Percentiles rank a stretch among this genome's conserved stretches.
These are phyloP conservation scores for Starmera amethionina DNA, from an alignment of 805 yeast species.

Conservation along the genomic window DNA sequence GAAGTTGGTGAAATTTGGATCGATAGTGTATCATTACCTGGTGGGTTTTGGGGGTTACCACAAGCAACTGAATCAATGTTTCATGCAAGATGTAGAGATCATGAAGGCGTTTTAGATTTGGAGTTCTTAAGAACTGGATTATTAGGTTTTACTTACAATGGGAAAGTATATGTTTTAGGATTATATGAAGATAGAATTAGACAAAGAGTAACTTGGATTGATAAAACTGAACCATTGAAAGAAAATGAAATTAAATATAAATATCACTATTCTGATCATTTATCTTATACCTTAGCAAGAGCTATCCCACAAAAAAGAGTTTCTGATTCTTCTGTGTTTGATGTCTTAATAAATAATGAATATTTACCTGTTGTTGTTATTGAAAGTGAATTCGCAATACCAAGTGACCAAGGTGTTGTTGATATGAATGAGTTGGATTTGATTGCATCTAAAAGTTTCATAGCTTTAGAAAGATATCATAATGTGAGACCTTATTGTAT, in stretches of 20 bases:
- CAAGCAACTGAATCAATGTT: conserved; percentile 66
- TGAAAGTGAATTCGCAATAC: conserved; percentile 52
- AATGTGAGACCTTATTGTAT: conserved; percentile 75
- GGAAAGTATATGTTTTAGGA: conserved; percentile 82
- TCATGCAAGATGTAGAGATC: conserved; percentile 72
- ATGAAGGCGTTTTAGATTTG: conserved; percentile 57
- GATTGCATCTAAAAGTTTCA: conserved; percentile 36
- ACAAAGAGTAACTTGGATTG: conserved; percentile 63
- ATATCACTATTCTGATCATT: conserved; percentile 81
- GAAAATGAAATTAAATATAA: conserved; percentile 22
- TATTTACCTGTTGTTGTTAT: conserved; percentile 77
- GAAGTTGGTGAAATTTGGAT: conserved; percentile 97
- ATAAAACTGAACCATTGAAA: conserved; percentile 27
- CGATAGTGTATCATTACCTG: conserved; percentile 85
- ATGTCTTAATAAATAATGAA: conserved; percentile 61
- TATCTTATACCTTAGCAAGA: conserved; percentile 74
- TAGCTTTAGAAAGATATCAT: conserved; percentile 46
- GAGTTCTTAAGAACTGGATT: conserved; percentile 87
- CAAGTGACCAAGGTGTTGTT: conserved; percentile 18
- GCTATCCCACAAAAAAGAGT: conserved; percentile 58
- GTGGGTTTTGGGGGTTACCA: conserved; percentile 73
- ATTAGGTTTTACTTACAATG: conserved; percentile 79
- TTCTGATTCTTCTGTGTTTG: conserved; percentile 88
- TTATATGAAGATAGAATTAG: conserved; percentile 85
- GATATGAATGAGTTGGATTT: conserved; percentile 36